Evolutionary conservation across 306 rosid species (phyloP).

Genomic region (Vigna nakashimae): DNA sequence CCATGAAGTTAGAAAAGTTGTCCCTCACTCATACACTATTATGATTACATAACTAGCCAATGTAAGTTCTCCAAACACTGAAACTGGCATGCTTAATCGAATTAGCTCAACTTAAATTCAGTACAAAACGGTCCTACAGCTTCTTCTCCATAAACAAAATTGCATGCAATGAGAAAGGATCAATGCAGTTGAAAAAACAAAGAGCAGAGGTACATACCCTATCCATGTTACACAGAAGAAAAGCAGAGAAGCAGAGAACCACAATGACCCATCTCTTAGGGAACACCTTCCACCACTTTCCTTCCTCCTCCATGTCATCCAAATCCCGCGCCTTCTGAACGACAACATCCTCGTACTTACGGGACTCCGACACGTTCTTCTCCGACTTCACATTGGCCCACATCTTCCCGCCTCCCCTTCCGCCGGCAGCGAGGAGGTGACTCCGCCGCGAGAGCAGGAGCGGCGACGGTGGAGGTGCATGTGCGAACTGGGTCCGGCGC

Average conservation of each 20-base stretch:
- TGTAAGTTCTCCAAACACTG: background rate
- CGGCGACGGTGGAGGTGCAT: conserved; percentile 3
- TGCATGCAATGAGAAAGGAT: background rate
- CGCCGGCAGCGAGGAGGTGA: conserved; percentile 38
- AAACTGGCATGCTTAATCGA: background rate
- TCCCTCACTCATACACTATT: background rate
- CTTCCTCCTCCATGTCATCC: conserved; percentile 46
- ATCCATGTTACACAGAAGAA: conserved; percentile 97
- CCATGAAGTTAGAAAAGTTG: background rate
- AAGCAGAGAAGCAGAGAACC: conserved; percentile 86
- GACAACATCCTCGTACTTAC: conserved; percentile 49
- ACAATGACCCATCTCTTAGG: conserved; percentile 98
- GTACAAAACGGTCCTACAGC: background rate
- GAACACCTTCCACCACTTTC: conserved; percentile 71
- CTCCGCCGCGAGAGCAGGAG: conserved; percentile 40
- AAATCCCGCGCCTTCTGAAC: conserved; percentile 43
- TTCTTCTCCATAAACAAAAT: background rate
- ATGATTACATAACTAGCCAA: background rate
- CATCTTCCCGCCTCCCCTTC: conserved; percentile 51
- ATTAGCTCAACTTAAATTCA: background rate
- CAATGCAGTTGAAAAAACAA: background rate
- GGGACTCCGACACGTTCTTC: conserved; percentile 50
- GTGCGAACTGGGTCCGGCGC: conserved; percentile 41
- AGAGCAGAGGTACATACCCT: conserved; percentile 58
- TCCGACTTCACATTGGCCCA: conserved; percentile 78